Evolutionary conservation across 139 green algal species (phyloP), one percentile per base, ranked within the genome.

Genomic region (Nannochloris sp.): DNA sequence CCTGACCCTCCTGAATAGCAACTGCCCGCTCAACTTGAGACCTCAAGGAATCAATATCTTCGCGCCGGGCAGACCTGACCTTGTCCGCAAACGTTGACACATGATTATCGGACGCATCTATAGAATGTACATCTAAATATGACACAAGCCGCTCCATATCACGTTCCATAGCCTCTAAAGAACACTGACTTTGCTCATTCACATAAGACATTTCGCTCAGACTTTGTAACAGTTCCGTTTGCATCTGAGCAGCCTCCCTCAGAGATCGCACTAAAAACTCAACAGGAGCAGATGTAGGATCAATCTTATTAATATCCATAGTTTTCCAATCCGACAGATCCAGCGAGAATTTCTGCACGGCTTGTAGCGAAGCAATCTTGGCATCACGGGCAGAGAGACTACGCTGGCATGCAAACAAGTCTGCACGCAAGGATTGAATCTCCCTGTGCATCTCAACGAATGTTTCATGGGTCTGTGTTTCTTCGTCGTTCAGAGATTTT

Each of bases 1-100:
- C n/a, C 21, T 64, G 57, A 6, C 57, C 57, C 12, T 64, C 12
- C 8, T 64, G 57, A 31, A 31, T 31, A 14, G 57, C 57, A 50
- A 64, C 18, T 10, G n/a, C 56, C 19, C 23, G 15, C n/a, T 44
- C 23, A 16, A 64, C 12, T 8, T 64, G 57, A 21, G 19, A 27
- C n/a, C 55, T 19, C 18, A 61, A 14, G 6, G 48, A 54, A 54
- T 40, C 34, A 40, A 40, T 40, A 40, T 40, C 34, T 40, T 40
- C 34, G 34, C 34, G 34, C 2, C 34, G 34, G 8, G 34, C 34
- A 11, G 34, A 40, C 34, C 34, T 40, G 5, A 40, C 34, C 34
- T 40, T 40, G 34, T 40, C 34, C 8, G 34, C 34, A 40, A 40
- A 40, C 34, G 34, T 53, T 12, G 46, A 53, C 15, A 53, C 46